Percentiles rank a stretch among this genome's conserved stretches.
phyloP scores from a whole-genome alignment of 805 yeast species.

The Yamadazyma nakazawae region DNA sequence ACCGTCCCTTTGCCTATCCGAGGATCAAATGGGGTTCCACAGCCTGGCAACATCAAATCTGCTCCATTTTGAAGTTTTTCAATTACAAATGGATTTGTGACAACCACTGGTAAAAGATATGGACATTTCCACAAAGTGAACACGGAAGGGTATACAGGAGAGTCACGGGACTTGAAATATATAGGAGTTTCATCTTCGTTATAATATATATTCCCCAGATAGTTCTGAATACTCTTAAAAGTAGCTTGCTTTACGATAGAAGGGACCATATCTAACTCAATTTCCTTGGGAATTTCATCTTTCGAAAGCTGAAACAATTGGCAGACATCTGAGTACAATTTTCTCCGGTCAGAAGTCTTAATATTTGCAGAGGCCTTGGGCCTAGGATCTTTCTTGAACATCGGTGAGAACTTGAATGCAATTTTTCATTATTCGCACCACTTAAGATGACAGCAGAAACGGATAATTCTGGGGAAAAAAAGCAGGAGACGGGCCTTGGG shows the following conservation, averaged over 20 bases:
- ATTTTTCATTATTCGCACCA: neutral
- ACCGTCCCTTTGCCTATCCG: slow-evolving; percentile 48
- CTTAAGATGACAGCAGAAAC: neutral
- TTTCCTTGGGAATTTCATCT: slow-evolving; percentile 38
- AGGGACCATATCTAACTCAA: slow-evolving; percentile 45
- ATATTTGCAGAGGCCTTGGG: slow-evolving; percentile 75
- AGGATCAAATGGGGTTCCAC: slow-evolving; percentile 55
- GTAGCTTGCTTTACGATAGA: slow-evolving; percentile 57
- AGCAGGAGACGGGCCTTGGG: neutral
- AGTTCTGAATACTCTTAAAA: slow-evolving; percentile 51
- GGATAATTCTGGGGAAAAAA: neutral
- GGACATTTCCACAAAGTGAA: slow-evolving; percentile 72
- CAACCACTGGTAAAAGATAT: slow-evolving; percentile 58
- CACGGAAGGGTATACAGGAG: slow-evolving; percentile 62
- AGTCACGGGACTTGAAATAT: slow-evolving; percentile 65
- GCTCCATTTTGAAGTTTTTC: slow-evolving; percentile 76
- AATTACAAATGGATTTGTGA: slow-evolving; percentile 73
- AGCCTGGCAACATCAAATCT: slow-evolving; percentile 73
- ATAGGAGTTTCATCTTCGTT: slow-evolving; percentile 64
- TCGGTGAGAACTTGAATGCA: slow-evolving; percentile 14
- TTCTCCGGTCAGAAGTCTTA: slow-evolving; percentile 76
- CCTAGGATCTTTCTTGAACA: slow-evolving; percentile 56
- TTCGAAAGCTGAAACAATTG: slow-evolving; percentile 38
- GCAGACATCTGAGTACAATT: slow-evolving; percentile 44
- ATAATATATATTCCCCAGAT: slow-evolving; percentile 62